Evolutionary conservation across 202 grass and related monocot species (phyloP), one percentile per base, ranked within the genome.

Genomic region (Panicum hallii): DNA sequence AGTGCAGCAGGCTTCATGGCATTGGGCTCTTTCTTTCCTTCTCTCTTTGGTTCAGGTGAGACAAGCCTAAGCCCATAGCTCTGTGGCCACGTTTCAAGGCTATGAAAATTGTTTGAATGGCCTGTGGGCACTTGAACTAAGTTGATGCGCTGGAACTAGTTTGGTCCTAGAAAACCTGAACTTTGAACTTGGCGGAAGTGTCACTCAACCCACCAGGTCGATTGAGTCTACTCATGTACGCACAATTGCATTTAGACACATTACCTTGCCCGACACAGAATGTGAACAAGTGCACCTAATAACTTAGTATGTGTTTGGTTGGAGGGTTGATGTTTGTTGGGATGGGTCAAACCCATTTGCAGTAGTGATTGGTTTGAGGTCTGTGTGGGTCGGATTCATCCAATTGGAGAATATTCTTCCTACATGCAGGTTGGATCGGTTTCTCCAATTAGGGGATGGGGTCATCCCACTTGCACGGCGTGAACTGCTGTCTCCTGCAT

Each of bases 201-300:
- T 50, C 12, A 20, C 14, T 48, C 69, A 50, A 32, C 28, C 30
- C 19, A 17, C 12, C 32, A 12, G 0, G 1, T 38, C 41, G 13
- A 71, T 45, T 30, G n/a, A 52, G 19, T 19, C 11, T 34, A 63
- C 3, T 11, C 5, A 40, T 74, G 28, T 30, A 23, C 41, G 12
- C 53, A 57, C 10, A 48, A 67, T 67, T 67, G 3, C 36, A 67
- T 67, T 67, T 82, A 34, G 69, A 63, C 41, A 20, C 1, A 20
- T 43, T 44, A 72, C 6, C 67, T 48, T 20, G 28, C 69, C 38
- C 19, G 6, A 13, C 0, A 3, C 5, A 2, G 16, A 47, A 61
- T 74, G 5, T 49, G 26, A 46, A 82, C 67, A 72, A 36, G 42
- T 61, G 11, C 23, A 36, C 54, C 23, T 36, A 72, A 82, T 72